These are phyloP conservation scores for Capsella rubella DNA, from an alignment of 441 rosid genomes.

Conservation along the genomic window DNA sequence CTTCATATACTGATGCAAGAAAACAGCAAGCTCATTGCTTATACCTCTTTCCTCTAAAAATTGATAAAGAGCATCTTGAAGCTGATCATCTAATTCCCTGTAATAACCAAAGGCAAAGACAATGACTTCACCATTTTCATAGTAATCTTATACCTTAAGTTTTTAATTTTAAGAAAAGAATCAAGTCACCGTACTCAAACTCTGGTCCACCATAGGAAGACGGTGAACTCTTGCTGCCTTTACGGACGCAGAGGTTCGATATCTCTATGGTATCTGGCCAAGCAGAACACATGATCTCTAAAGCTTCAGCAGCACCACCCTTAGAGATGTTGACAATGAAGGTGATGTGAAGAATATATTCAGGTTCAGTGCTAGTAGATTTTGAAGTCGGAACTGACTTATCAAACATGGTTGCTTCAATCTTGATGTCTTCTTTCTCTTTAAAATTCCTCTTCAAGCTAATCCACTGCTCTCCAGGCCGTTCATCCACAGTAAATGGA, in stretches of 20 bases:
- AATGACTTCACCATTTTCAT: conserved; percentile 1
- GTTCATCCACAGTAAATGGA: conserved; percentile 64
- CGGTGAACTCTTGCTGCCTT: conserved; percentile 33
- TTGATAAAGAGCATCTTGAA: conserved; percentile 70
- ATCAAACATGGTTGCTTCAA: conserved; percentile 92
- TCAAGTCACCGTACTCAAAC: conserved; percentile 60
- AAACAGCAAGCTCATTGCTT: conserved; percentile 64
- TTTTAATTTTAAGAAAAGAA: conserved; percentile 15
- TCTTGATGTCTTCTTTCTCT: conserved; percentile 63
- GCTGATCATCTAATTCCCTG: conserved; percentile 85
- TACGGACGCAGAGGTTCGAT: conserved; percentile 56
- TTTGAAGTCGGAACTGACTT: conserved; percentile 58
- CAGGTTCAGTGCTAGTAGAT: conserved; percentile 44
- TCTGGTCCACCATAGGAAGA: conserved; percentile 67
- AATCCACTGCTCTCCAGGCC: conserved; percentile 89
- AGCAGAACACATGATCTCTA: conserved; percentile 82
- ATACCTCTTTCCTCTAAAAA: conserved; percentile 75
- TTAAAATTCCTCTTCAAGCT: conserved; percentile 63
- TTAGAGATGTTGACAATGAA: conserved; percentile 74
- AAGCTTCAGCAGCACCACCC: conserved; percentile 50
- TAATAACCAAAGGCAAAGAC: conserved; percentile 37
- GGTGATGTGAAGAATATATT: conserved; percentile 63
- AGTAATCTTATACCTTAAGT: neutral
- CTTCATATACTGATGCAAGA: conserved; percentile 78
- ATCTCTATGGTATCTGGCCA: conserved; percentile 79